Evolutionary conservation across 139 green algal genomes (phyloP).

Genomic region (Auxenochlorella pyrenoidosa): DNA sequence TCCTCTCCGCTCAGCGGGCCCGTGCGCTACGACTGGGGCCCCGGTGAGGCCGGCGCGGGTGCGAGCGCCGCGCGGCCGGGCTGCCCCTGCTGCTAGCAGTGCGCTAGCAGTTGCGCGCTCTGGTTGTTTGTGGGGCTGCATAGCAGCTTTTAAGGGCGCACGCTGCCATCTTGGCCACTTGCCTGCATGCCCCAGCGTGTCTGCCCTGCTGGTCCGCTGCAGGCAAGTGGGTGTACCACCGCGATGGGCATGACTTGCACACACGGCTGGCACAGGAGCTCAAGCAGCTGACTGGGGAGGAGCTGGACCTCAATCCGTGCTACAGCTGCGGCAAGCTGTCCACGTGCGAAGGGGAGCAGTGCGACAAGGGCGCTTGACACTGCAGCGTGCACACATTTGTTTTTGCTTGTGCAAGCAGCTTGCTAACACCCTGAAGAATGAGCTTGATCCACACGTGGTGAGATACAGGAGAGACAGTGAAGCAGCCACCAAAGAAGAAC

Average conservation of each 20-base stretch:
- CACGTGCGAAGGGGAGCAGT: conserved; percentile 22
- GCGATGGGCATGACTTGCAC: conserved; percentile 75
- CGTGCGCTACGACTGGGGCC: conserved; percentile 61
- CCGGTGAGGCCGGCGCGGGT: neutral
- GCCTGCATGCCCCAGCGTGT: too few species aligned
- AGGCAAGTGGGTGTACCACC: conserved; percentile 80
- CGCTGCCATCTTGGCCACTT: too few species aligned
- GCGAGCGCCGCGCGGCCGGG: neutral
- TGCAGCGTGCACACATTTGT: neutral
- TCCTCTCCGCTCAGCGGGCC: conserved; percentile 88
- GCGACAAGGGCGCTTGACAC: neutral
- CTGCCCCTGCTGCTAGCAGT: too few species aligned
- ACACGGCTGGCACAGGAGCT: conserved; percentile 74
- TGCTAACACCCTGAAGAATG: too few species aligned
- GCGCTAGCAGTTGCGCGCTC: too few species aligned
- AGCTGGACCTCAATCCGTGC: conserved; percentile 47
- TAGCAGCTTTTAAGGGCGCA: too few species aligned
- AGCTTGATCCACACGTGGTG: too few species aligned
- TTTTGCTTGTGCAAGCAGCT: too few species aligned
- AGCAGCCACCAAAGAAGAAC: too few species aligned
- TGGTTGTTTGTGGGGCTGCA: too few species aligned
- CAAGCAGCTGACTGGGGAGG: conserved; percentile 52
- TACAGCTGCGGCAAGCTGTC: conserved; percentile 38
- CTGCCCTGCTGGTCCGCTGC: neutral
- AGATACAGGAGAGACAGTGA: too few species aligned